These are phyloP conservation scores for Bryum argenteum DNA, from an alignment of 225 moss, liverwort and hornwort genomes.

Conservation along the genomic window DNA sequence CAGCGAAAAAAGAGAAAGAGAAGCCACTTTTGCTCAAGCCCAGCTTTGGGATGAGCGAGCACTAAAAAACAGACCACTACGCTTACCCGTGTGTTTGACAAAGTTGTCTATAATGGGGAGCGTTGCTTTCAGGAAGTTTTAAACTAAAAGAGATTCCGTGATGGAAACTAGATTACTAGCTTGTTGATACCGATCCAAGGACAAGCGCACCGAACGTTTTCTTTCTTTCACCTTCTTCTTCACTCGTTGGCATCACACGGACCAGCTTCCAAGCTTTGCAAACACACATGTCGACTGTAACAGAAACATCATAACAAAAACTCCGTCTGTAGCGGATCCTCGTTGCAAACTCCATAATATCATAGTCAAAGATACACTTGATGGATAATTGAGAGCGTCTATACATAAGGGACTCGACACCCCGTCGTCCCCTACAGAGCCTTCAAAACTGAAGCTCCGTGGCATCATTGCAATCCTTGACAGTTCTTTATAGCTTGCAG, in stretches of 20 bases:
- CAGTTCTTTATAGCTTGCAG: slow-evolving; percentile 50
- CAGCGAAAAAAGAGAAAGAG: not conserved
- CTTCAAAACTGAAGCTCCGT: slow-evolving; percentile 30
- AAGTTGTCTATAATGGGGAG: slow-evolving; percentile 41
- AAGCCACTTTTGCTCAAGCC: slow-evolving; percentile 23
- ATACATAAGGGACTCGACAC: slow-evolving; percentile 13
- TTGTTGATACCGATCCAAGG: slow-evolving; percentile 6
- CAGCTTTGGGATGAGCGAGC: slow-evolving; percentile 29
- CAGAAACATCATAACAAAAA: slow-evolving; percentile 26
- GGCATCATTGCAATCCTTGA: slow-evolving; percentile 41
- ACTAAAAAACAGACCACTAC: slow-evolving; percentile 16
- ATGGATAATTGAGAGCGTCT: slow-evolving; percentile 4
- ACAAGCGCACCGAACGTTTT: not conserved
- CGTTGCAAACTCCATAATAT: slow-evolving; percentile 32
- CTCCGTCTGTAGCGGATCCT: slow-evolving; percentile 34
- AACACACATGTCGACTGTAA: slow-evolving; percentile 27
- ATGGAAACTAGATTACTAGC: slow-evolving; percentile 3
- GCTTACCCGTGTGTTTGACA: slow-evolving; percentile 44
- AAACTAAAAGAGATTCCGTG: slow-evolving; percentile 1
- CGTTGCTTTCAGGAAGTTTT: slow-evolving; percentile 23
- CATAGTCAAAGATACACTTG: slow-evolving; percentile 26
- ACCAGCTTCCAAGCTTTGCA: slow-evolving; percentile 21
- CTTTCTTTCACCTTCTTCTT: slow-evolving; percentile 19
- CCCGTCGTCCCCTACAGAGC: slow-evolving; percentile 19
- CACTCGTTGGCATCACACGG: slow-evolving; percentile 24